Percentiles rank a stretch among this genome's conserved stretches.
phyloP scores from a whole-genome alignment of 2,329 filamentous ascomycete species.

The Microascus cirrosus region DNA sequence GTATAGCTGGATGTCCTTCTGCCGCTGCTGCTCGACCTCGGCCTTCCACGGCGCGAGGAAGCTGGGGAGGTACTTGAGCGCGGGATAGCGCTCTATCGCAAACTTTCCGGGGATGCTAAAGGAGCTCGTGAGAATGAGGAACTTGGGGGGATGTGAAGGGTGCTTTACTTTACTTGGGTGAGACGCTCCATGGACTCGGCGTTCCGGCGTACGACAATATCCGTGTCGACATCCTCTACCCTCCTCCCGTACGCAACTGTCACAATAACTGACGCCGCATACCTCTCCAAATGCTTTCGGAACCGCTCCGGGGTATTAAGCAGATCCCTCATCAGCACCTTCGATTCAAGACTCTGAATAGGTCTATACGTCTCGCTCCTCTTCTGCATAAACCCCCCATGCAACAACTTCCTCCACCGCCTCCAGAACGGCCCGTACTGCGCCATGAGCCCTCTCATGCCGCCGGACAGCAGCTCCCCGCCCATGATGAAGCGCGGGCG shows the following conservation, averaged over 20 bases:
- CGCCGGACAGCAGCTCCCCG: constrained; percentile 26
- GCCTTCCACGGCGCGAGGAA: constrained; percentile 27
- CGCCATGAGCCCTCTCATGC: constrained; percentile 29
- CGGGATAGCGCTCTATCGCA: constrained; percentile 27
- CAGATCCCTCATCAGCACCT: constrained; percentile 26
- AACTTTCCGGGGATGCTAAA: constrained; percentile 19
- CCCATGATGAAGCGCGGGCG: constrained; percentile 34
- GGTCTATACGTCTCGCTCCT: constrained; percentile 29
- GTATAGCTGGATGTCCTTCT: constrained; percentile 22
- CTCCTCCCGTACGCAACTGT: constrained; percentile 28
- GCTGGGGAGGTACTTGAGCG: constrained; percentile 23
- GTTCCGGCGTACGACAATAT: constrained; percentile 24
- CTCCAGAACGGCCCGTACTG: constrained; percentile 29
- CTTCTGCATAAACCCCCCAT: constrained; percentile 29
- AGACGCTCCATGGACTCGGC: constrained; percentile 29
- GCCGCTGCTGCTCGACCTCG: constrained; percentile 16
- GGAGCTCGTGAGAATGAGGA: background rate
- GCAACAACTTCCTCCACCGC: constrained; percentile 29
- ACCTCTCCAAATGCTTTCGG: constrained; percentile 13
- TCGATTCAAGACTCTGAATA: constrained; percentile 27
- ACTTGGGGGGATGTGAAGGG: too few relatives aligned
- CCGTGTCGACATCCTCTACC: constrained; percentile 19
- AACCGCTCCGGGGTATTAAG: constrained; percentile 17
- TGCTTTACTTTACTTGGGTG: constrained; percentile 27
- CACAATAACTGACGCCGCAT: constrained; percentile 29